Conservation (phyloP, 1,139 yeast species). For the Wickerhamomyces sp. region DNA sequence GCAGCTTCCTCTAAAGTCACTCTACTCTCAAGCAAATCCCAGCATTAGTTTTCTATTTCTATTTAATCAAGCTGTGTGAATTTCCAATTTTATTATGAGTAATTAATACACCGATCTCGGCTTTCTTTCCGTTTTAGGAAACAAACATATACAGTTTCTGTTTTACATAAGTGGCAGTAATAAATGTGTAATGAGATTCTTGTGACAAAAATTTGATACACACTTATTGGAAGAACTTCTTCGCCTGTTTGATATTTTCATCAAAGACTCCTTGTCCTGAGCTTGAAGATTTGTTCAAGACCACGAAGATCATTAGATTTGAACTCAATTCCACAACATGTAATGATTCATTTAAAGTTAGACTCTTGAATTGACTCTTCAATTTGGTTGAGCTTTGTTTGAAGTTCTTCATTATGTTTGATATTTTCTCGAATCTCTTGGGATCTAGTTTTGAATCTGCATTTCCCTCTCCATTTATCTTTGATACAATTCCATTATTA, state of each 20-base stretch:
- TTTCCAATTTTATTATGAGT: too few relatives aligned
- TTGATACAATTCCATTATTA: slow-evolving; percentile 30
- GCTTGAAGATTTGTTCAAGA: slow-evolving; percentile 23
- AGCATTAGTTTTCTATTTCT: too few relatives aligned
- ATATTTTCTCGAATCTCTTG: slow-evolving; percentile 88
- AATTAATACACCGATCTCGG: too few relatives aligned
- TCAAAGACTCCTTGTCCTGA: slow-evolving; percentile 25
- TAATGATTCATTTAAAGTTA: slow-evolving; percentile 68
- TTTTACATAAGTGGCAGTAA: background rate
- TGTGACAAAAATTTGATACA: background rate
- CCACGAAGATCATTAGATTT: slow-evolving; percentile 37
- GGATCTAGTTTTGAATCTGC: slow-evolving; percentile 50
- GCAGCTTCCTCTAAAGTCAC: too few relatives aligned
- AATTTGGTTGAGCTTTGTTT: slow-evolving; percentile 89
- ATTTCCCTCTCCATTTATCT: slow-evolving; percentile 11
- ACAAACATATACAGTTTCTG: too few relatives aligned
- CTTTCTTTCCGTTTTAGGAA: too few relatives aligned
- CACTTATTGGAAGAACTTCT: slow-evolving; percentile 29
- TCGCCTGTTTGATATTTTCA: slow-evolving; percentile 35
- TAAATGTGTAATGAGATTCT: too few relatives aligned
- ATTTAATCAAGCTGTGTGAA: too few relatives aligned
- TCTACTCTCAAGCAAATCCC: too few relatives aligned
- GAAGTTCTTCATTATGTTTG: slow-evolving; percentile 90
- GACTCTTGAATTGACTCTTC: slow-evolving; percentile 76
- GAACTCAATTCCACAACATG: slow-evolving; percentile 40